Percentiles rank a stretch among this genome's conserved stretches.
phyloP scores from a whole-genome alignment of 208 protist genomes.

The Trypanosoma vivax region DNA sequence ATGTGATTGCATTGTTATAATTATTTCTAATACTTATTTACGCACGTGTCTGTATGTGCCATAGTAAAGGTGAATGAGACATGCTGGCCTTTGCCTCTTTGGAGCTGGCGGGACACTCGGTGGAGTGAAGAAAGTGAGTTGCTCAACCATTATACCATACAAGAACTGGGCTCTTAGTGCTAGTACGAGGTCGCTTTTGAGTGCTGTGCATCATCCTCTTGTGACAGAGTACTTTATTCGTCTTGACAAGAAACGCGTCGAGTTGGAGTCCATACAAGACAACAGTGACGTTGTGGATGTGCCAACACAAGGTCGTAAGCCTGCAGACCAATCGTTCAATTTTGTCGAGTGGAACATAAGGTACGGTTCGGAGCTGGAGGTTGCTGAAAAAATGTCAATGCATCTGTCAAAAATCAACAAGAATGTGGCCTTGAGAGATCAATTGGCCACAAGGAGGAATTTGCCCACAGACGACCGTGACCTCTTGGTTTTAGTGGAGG shows the following conservation, averaged over 20 bases:
- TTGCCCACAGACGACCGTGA: constrained; percentile 48
- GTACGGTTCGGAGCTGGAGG: constrained; percentile 71
- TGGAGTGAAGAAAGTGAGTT: constrained; percentile 56
- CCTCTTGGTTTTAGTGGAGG: constrained; percentile 62
- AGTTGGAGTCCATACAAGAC: constrained; percentile 51
- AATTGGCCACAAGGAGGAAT: constrained; percentile 22
- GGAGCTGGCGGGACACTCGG: constrained; percentile 76
- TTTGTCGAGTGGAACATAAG: constrained; percentile 65
- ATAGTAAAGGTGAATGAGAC: constrained; percentile 11
- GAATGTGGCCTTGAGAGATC: constrained; percentile 41
- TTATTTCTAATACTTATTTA: constrained; percentile 8
- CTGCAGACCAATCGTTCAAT: constrained; percentile 51
- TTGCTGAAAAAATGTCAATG: constrained; percentile 34
- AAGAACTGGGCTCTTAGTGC: constrained; percentile 49
- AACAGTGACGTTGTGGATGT: constrained; percentile 12
- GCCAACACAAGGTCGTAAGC: constrained; percentile 16
- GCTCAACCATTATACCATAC: constrained; percentile 38
- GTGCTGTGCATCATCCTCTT: constrained; percentile 64
- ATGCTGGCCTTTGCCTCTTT: constrained; percentile 26
- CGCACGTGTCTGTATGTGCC: constrained; percentile 7
- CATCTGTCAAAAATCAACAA: constrained; percentile 57
- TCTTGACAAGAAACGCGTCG: constrained; percentile 42
- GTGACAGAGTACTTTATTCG: constrained; percentile 82
- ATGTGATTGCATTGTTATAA: constrained; percentile 9
- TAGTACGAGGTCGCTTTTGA: constrained; percentile 38